Base-by-base conservation (phyloP, 495 filamentous ascomycete genomes). In the Aspergillus avenaceus region DNA sequence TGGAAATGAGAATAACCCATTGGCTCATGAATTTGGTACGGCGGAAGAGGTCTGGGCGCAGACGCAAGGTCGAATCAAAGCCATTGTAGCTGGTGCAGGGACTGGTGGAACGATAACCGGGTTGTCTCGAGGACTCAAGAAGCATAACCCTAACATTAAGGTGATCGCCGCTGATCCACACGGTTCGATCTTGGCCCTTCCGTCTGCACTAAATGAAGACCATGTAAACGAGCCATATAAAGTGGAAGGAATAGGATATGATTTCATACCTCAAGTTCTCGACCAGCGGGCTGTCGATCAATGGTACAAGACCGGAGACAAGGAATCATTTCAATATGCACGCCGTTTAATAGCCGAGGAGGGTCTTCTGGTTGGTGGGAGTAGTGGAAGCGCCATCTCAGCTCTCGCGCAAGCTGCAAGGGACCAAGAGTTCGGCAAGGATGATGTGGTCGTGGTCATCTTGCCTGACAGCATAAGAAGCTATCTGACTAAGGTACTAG, bases 191-290 rank as follows among this genome's bases (percentile, higher is more conserved):
- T 74, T 99, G 19, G 93, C 93, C 16, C 54, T 91, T 16, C 93
- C 93, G 5, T 78, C 82, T 49, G 50, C 68, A 7, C 72, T 97
- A 45, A 97, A 99, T 58, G 77, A 85, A 40, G 82, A 86, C 49
- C 79, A 86, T 54, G 81, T 77, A 26, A 89, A 96, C 62, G 85
- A 87, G 55, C 76, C 87, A 5, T 99, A 99, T 64, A 97, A 97
- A 72, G 93, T 99, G 0, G 93, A 99, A 72, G 93, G 93, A 18
- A 97, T 99, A 61, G 93, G 93, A 19, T 99, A 99, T 62, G 93
- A 99, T 62, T 99, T 99, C 62, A 87, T 97, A 45, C 93, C 93
- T 5, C 86, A 96, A 29, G 93, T 99, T 0, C 78, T 99, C 21
- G 85, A 95, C 58, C 88, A 84, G 53, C 64, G 83, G 8, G 64